These are phyloP conservation scores for Coniochaeta sp. DNA, from an alignment of 2,329 filamentous ascomycete species.

Conservation along the genomic window DNA sequence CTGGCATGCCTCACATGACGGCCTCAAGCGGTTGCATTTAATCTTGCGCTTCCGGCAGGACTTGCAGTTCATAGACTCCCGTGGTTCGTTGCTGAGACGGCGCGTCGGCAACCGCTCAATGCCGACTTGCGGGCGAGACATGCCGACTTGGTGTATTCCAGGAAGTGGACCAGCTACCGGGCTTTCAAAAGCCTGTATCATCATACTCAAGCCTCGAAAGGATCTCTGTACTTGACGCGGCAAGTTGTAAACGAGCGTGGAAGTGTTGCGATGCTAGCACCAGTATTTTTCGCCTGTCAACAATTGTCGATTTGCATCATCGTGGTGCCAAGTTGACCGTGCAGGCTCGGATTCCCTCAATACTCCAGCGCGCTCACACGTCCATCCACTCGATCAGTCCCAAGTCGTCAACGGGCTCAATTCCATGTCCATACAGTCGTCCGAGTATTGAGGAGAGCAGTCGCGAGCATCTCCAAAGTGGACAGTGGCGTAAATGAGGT, in stretches of 20 bases:
- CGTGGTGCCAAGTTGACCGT: not conserved
- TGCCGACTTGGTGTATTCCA: slow-evolving; percentile 40
- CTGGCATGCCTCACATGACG: slow-evolving; percentile 81
- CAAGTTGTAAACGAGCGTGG: not conserved
- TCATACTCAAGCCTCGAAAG: slow-evolving; percentile 22
- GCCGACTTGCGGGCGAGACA: slow-evolving; percentile 70
- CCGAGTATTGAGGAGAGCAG: not conserved
- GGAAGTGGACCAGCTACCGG: slow-evolving; percentile 34
- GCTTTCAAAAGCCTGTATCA: slow-evolving; percentile 29
- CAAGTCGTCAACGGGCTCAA: not conserved
- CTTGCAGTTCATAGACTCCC: slow-evolving; percentile 94
- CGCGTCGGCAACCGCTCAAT: slow-evolving; percentile 71
- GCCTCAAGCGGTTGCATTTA: slow-evolving; percentile 81
- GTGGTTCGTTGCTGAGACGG: slow-evolving; percentile 65
- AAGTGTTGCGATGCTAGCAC: not conserved
- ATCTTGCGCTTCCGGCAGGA: slow-evolving; percentile 93
- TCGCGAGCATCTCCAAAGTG: not conserved
- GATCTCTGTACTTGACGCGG: not conserved
- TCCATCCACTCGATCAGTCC: not conserved
- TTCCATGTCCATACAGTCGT: not conserved
- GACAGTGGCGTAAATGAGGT: not conserved
- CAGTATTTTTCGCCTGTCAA: not conserved
- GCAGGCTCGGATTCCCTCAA: not conserved
- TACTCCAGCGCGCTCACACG: not conserved
- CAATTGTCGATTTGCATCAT: not conserved